These are phyloP conservation scores for Xylaria sp. DNA, from an alignment of 495 filamentous ascomycete species.

Conservation along the genomic window DNA sequence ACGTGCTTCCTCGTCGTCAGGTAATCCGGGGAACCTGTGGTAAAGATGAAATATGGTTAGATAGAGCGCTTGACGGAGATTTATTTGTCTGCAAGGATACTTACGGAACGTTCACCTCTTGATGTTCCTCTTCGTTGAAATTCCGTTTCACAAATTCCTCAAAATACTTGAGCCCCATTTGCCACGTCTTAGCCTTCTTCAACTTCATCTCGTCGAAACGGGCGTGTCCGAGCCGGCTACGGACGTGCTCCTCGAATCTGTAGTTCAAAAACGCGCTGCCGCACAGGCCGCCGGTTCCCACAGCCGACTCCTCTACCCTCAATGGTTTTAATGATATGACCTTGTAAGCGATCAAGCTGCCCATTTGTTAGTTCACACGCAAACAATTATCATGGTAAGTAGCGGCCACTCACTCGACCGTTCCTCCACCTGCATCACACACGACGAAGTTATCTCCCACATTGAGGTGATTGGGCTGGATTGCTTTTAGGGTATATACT, in stretches of 20 bases:
- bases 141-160: slow-evolving; percentile 75
- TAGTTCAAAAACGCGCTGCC: slow-evolving; percentile 76
- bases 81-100: slow-evolving; percentile 26
- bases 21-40: slow-evolving; percentile 68
- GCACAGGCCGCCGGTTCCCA: slow-evolving; percentile 70
- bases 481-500: slow-evolving; percentile 71
- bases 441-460: slow-evolving; percentile 76
- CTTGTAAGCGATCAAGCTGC: slow-evolving; percentile 70
- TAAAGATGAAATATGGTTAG: not conserved
- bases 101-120: slow-evolving; percentile 71
- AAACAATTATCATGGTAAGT: slow-evolving; percentile 34
- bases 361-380: slow-evolving; percentile 44
- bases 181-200: slow-evolving; percentile 69
- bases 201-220: slow-evolving; percentile 67
- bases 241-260: slow-evolving; percentile 72
- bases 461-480: slow-evolving; percentile 67
- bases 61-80: not conserved
- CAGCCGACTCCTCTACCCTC: slow-evolving; percentile 67
- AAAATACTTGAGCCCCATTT: slow-evolving; percentile 74
- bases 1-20: slow-evolving; percentile 68
- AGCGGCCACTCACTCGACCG: slow-evolving; percentile 60
- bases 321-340: slow-evolving; percentile 65
- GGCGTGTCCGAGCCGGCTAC: slow-evolving; percentile 59
- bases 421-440: slow-evolving; percentile 81
- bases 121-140: slow-evolving; percentile 75